Percentiles rank a stretch among this genome's conserved stretches.
These are phyloP conservation scores for Adansonia madagascariensis DNA, from an alignment of 441 rosid genomes.

Conservation along the genomic window DNA sequence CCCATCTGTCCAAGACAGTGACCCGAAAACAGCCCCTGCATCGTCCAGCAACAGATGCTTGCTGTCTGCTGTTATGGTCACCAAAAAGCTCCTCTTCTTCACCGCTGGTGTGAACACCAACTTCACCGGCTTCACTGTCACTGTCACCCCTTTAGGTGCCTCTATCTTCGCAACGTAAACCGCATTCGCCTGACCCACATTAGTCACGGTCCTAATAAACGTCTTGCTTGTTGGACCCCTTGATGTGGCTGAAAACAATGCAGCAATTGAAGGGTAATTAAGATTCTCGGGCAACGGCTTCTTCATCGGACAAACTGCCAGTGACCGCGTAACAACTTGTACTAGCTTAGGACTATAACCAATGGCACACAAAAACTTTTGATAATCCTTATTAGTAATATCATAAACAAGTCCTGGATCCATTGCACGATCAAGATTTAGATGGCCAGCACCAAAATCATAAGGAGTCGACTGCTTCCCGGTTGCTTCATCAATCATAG, in stretches of 20 bases:
- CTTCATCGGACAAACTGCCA: conserved; percentile 54
- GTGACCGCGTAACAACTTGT: conserved; percentile 70
- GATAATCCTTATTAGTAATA: conserved; percentile 60
- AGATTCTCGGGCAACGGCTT: conserved; percentile 67
- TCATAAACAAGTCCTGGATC: conserved; percentile 86
- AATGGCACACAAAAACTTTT: conserved; percentile 61
- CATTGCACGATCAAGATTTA: conserved; percentile 69
- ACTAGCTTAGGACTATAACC: conserved; percentile 65
- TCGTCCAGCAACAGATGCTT: conserved; percentile 51
- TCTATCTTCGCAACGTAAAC: conserved; percentile 49
- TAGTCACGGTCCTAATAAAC: conserved; percentile 63
- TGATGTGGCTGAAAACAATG: conserved; percentile 51
- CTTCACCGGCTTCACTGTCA: conserved; percentile 61
- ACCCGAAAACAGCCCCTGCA: conserved; percentile 72
- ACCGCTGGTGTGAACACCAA: conserved; percentile 53
- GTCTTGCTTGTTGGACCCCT: conserved; percentile 45
- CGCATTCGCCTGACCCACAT: conserved; percentile 54
- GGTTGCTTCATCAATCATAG: conserved; percentile 68
- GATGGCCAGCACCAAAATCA: conserved; percentile 72
- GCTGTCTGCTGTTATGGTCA: conserved; percentile 59
- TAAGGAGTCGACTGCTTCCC: conserved; percentile 61
- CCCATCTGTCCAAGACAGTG: conserved; percentile 76
- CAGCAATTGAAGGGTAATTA: conserved; percentile 80
- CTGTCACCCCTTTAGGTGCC: conserved; percentile 63
- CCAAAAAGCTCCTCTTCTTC: conserved; percentile 61